Evolutionary conservation across 768 basidiomycete species (phyloP).

Genomic region (Tricholoma terreum): DNA sequence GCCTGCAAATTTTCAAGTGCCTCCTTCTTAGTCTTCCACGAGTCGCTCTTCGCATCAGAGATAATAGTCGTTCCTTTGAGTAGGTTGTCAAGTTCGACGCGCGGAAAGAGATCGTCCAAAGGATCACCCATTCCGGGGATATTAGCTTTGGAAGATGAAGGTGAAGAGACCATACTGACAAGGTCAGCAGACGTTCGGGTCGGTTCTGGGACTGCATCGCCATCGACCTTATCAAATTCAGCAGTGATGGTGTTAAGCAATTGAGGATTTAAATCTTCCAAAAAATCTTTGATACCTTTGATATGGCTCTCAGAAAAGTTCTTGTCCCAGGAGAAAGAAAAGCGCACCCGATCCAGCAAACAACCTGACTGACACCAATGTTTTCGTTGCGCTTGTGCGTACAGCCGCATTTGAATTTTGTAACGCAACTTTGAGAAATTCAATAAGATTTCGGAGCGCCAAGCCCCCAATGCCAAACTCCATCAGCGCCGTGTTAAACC

Average conservation of each 20-base stretch:
- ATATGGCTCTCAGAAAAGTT: neutral
- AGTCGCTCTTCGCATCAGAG: slow-evolving; percentile 83
- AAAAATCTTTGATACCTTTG: slow-evolving; percentile 83
- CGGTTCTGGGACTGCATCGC: slow-evolving; percentile 72
- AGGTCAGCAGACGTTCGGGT: slow-evolving; percentile 76
- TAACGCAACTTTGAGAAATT: slow-evolving; percentile 82
- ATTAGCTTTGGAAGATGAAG: slow-evolving; percentile 39
- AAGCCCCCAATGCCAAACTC: slow-evolving; percentile 93
- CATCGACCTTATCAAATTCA: slow-evolving; percentile 93
- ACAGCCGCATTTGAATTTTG: slow-evolving; percentile 95
- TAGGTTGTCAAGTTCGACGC: slow-evolving; percentile 87
- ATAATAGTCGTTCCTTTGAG: slow-evolving; percentile 82
- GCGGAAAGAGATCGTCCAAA: slow-evolving; percentile 91
- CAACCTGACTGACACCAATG: slow-evolving; percentile 85
- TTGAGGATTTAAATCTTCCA: slow-evolving; percentile 94
- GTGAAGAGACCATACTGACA: slow-evolving; percentile 42
- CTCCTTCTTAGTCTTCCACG: slow-evolving; percentile 97
- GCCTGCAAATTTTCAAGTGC: slow-evolving; percentile 82
- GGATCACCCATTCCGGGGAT: slow-evolving; percentile 54
- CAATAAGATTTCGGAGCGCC: slow-evolving; percentile 79
- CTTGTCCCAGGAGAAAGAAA: neutral
- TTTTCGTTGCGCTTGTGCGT: slow-evolving; percentile 89
- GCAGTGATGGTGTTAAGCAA: slow-evolving; percentile 83
- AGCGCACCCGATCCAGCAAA: slow-evolving; percentile 83
- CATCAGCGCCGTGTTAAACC: slow-evolving; percentile 80